Evolutionary conservation across 2,329 filamentous ascomycete species (phyloP).

Genomic region (Sporothrix dimorphospora): DNA sequence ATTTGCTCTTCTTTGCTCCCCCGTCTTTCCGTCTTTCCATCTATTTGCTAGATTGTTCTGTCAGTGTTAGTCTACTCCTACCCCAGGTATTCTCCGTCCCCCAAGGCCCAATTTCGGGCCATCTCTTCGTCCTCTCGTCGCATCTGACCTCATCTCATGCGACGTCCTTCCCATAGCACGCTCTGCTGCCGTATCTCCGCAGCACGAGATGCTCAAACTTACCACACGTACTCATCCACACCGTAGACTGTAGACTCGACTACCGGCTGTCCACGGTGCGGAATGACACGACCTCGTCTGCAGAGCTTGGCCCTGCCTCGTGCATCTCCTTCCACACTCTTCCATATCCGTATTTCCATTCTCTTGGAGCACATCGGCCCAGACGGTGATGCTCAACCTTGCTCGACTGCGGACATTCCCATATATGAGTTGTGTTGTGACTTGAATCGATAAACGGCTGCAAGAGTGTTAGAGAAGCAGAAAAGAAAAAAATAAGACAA

Average conservation of each 20-base stretch:
- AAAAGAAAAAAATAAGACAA: not conserved
- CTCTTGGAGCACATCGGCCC: not conserved
- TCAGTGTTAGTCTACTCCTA: not conserved
- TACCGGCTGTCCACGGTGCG: not conserved
- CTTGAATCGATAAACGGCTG: not conserved
- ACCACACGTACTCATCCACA: not conserved
- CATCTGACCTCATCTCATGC: not conserved
- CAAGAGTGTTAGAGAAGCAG: not conserved
- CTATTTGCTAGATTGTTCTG: not conserved
- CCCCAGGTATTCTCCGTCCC: not conserved
- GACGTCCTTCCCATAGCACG: not conserved
- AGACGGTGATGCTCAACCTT: not conserved
- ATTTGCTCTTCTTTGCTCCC: not conserved
- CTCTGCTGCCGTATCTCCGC: slow-evolving; percentile 1
- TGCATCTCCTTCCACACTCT: not conserved
- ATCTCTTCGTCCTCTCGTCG: not conserved
- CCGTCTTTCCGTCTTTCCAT: no score
- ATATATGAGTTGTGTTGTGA: not conserved
- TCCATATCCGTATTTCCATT: slow-evolving; percentile 17
- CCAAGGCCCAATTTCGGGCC: slow-evolving; percentile 6
- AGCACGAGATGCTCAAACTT: not conserved
- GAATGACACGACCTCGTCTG: not conserved
- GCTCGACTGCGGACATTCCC: not conserved
- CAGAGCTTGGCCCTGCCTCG: not conserved
- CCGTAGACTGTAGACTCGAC: not conserved